Base-by-base conservation (phyloP, 1,284 basidiomycete genomes). In the Gomphus bonarii region DNA sequence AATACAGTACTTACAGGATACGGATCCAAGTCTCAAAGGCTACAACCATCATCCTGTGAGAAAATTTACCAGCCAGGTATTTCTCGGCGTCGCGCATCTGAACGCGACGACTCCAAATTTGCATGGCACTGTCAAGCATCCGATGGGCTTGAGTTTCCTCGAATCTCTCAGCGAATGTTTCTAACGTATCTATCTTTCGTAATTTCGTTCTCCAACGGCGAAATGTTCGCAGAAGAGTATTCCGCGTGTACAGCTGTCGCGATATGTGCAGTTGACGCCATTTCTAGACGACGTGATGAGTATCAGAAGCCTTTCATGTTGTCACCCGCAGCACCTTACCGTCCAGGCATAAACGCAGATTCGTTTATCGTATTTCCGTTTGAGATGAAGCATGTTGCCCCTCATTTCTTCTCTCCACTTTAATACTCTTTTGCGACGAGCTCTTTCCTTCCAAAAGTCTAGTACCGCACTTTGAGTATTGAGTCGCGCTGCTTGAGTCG, bases 241-340 rank as follows among this genome's bases (percentile, higher is more conserved):
- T 72, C 60, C 71, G 67, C 25, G 69, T 63, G 60, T 80, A 77
- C 59, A 78, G 76, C 54, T 75, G 72, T 44, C 75, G 73, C 22
- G 81, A 75, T 2, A 79, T 72, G 60, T 79, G 74, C 10, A 72
- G 69, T 59, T 79, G 80, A 44, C 76, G 73, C 86, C 86, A 88
- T 62, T 75, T 78, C 31, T 68, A 69, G 14, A 61, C 79, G 75
- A 54, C n/a, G 22, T 28, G 25, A 42, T n/a, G 20, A n/a, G 51
- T 25, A 28, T 44, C 50, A 36, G 40, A 44, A n/a, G 7, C 9
- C n/a, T 22, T 44, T 7, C 36, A 47, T 8, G 30, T 31, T 30
- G 3, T 48, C 55, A 47, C 11, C n/a, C 25, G 18, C 25, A 18
- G 47, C 30, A 31, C 4, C 61, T 48, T 54, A 63, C 62, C 22